Conservation (phyloP, 495 filamentous ascomycete genomes). For the Aspergillus kassunensis region DNA sequence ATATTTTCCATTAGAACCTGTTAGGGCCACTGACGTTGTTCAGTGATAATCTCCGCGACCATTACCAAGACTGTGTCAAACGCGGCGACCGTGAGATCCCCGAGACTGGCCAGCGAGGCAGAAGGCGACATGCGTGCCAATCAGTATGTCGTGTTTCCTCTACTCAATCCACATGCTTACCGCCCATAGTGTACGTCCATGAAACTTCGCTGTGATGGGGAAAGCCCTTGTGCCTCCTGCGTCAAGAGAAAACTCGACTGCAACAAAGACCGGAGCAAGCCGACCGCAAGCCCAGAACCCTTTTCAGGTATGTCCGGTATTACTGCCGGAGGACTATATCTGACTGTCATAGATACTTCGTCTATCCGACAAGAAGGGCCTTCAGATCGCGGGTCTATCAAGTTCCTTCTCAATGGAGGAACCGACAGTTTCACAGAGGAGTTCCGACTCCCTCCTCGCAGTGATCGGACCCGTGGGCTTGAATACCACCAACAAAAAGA, state of each 20-base stretch:
- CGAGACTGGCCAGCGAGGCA: constrained; percentile 43
- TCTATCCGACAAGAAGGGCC: constrained; percentile 24
- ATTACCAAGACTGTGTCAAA: constrained; percentile 39
- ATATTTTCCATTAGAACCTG: no score
- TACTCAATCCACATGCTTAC: constrained; percentile 3
- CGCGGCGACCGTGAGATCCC: constrained; percentile 42
- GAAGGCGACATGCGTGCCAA: constrained; percentile 46
- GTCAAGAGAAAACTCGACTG: constrained; percentile 41
- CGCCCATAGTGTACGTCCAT: constrained; percentile 43
- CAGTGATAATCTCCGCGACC: constrained; percentile 46
- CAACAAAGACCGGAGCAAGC: constrained; percentile 33
- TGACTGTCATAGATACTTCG: constrained; percentile 16
- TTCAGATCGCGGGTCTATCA: constrained; percentile 45
- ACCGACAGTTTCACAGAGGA: constrained; percentile 44
- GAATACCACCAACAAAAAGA: constrained; percentile 31
- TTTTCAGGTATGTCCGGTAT: constrained; percentile 17
- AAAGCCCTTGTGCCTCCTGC: constrained; percentile 45
- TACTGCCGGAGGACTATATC: neutral
- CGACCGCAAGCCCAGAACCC: constrained; percentile 8
- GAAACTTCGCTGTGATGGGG: constrained; percentile 50
- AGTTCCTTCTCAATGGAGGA: constrained; percentile 45
- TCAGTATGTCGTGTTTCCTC: constrained; percentile 25
- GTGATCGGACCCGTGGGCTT: constrained; percentile 34
- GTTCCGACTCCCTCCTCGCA: constrained; percentile 41
- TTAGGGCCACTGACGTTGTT: no score